A percentile compares a stretch with the other conserved stretches of the same genome.
phyloP scores from a whole-genome alignment of 331 rosid genomes.

The Rhamnella rubrinervis region DNA sequence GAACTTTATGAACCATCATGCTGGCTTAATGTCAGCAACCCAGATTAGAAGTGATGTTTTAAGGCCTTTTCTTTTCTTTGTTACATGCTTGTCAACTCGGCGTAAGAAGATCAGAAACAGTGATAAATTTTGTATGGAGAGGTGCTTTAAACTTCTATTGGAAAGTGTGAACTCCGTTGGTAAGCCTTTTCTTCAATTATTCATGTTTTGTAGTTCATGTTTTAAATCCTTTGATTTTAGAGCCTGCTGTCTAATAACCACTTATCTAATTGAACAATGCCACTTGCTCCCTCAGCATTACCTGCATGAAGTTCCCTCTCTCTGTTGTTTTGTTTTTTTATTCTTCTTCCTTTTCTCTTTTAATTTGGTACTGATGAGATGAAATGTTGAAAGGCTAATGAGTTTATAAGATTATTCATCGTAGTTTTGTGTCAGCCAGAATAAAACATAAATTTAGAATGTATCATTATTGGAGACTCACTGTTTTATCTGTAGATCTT shows the following conservation, averaged over 20 bases:
- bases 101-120: conserved; percentile 38
- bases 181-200: conserved; percentile 24
- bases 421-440: too few species aligned
- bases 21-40: conserved; percentile 39
- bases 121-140: conserved; percentile 48
- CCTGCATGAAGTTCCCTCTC: not conserved
- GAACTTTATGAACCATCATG: conserved; percentile 35
- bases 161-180: conserved; percentile 80
- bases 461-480: too few species aligned
- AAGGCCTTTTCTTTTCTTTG: conserved; percentile 86
- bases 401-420: conserved; percentile 3
- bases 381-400: not conserved
- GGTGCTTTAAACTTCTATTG: conserved; percentile 64
- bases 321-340: not conserved
- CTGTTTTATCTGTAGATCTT: too few species aligned
- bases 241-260: not conserved
- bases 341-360: not conserved
- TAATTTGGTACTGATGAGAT: not conserved
- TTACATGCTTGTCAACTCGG: conserved; percentile 43
- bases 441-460: too few species aligned
- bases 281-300: not conserved
- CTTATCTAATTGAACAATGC: not conserved
- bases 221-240: not conserved
- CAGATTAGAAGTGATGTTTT: conserved; percentile 59
- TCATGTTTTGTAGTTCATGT: not conserved